Evolutionary conservation across 129 eudicot genomes (phyloP), one percentile per base, ranked within the genome.

Genomic region (Flaveria linearis): DNA sequence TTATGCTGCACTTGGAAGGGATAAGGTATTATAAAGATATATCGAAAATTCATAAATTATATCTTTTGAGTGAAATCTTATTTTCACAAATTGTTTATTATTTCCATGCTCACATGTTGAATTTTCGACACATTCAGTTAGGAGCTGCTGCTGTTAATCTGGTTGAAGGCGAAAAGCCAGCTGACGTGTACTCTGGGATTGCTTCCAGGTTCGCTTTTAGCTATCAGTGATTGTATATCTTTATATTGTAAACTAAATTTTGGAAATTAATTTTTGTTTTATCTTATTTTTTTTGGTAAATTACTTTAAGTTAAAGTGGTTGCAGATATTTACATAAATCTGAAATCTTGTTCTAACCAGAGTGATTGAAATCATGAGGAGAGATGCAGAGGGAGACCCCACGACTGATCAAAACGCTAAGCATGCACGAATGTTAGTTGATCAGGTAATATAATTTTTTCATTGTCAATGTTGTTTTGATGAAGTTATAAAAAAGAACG

Each of bases 1-100:
- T 80, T 93, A 93, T 81, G 98, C 98, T 74, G 98, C 98, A 71
- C 97, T 90, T 78, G 97, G 98, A 69, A 86, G 97, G 84, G 98
- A 93, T 86, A 84, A 87, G 97, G 98, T 93, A 90, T 61, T 26
- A 39, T 39, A 3, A 17, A 55, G 14, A 7, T n/a, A 5, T 17
- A 55, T 55, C 18, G 11, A 55, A 55, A 55, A 55, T 55, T 55
- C 25, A 18, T 55, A 2, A 55, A 56, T 56, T 56, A 18, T 56
- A 56, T 8, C 3, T 56, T 56, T 18, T 0, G 4, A 18, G 42
- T 68, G 9, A 52, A 13, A 53, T 23, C 36, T n/a, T 65, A 9
- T 18, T 61, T 18, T 6, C 46, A 2, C 6, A 43, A 0, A 11
- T 50, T 50, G 20, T 9, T 14, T 66, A n/a, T 7, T 55, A 55